Evolutionary conservation across 176 grass and related monocot species (phyloP).

Genomic region (Aegilops speltoides): DNA sequence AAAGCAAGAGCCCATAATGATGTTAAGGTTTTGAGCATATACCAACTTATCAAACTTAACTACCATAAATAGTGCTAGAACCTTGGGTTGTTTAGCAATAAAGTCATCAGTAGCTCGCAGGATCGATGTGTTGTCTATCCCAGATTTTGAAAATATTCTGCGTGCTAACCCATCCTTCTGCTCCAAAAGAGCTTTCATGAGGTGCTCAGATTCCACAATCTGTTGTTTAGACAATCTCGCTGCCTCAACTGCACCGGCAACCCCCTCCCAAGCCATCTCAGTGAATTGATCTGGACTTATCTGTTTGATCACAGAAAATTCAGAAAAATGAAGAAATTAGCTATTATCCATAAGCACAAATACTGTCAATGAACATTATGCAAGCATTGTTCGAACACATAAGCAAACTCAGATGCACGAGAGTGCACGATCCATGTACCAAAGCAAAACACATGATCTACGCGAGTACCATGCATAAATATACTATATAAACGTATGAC

Average conservation of each 20-base stretch:
- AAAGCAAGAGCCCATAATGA: conserved; percentile 23
- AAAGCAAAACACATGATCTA: neutral
- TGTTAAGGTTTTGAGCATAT: neutral
- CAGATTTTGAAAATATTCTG: conserved; percentile 87
- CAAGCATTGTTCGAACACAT: neutral
- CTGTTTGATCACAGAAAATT: conserved; percentile 33
- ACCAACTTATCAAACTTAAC: neutral
- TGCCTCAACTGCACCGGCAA: conserved; percentile 73
- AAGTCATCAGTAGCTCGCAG: conserved; percentile 80
- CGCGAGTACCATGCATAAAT: neutral
- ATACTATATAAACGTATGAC: neutral
- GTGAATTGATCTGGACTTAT: conserved; percentile 62
- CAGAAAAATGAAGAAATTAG: neutral
- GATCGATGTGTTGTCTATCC: conserved; percentile 73
- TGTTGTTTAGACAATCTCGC: conserved; percentile 76
- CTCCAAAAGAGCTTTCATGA: conserved; percentile 95
- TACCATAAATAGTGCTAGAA: conserved; percentile 15
- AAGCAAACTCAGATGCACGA: neutral
- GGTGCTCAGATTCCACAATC: conserved; percentile 82
- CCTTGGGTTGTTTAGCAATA: conserved; percentile 82
- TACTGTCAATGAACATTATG: neutral
- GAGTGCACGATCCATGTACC: neutral
- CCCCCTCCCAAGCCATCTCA: conserved; percentile 88
- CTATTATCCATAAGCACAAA: neutral
- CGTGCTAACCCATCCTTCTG: conserved; percentile 94